phyloP scores from a whole-genome alignment of 345 rosid species.

The Euphorbia tirucalli region DNA sequence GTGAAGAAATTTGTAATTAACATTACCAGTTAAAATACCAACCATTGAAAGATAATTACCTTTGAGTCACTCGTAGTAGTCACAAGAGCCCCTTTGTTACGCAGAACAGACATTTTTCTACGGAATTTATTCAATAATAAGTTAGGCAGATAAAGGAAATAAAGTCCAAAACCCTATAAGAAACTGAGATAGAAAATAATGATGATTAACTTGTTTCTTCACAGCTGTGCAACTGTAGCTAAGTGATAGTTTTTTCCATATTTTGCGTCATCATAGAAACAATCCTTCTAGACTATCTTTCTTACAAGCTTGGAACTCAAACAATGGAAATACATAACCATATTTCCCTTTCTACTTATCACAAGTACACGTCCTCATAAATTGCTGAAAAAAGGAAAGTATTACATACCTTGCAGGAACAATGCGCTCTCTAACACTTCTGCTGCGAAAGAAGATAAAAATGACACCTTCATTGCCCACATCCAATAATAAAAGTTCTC shows the following conservation, averaged over 20 bases:
- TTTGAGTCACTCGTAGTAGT: conserved; percentile 35
- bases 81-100: conserved; percentile 28
- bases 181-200: neutral
- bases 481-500: neutral
- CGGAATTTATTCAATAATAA: neutral
- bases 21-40: neutral
- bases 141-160: neutral
- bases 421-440: neutral
- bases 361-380: neutral
- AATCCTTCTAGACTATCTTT: neutral
- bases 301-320: neutral
- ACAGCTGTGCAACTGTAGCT: neutral
- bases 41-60: conserved; percentile 33
- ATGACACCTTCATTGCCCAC: neutral
- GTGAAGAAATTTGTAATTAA: neutral
- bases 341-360: neutral
- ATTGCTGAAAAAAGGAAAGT: neutral
- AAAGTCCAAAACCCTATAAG: neutral
- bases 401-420: conserved; percentile 9
- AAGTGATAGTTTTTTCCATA: neutral
- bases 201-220: too few relatives aligned
- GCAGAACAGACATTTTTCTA: conserved; percentile 38
- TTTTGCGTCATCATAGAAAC: neutral
- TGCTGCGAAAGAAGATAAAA: neutral
- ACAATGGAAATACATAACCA: neutral